Percentiles rank a stretch among this genome's conserved stretches.
Conservation (phyloP, 2,329 filamentous ascomycete species). For the Scedosporium minutisporum region DNA sequence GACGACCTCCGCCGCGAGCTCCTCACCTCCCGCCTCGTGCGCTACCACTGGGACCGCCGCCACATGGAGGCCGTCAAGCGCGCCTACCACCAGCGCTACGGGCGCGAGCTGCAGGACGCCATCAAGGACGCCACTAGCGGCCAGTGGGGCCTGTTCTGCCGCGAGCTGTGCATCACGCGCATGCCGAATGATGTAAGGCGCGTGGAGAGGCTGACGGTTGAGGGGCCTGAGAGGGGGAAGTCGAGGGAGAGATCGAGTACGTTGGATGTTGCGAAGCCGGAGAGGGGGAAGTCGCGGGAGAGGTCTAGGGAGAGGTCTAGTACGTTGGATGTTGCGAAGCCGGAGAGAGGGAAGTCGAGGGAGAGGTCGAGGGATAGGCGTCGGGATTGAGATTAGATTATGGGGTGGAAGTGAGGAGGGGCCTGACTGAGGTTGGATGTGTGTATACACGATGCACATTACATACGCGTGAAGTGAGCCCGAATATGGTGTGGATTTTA, state of each 20-base stretch:
- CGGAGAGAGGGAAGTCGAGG: too few relatives aligned
- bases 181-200: constrained; percentile 50
- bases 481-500: too few relatives aligned
- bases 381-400: background rate
- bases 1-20: constrained; percentile 72
- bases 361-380: background rate
- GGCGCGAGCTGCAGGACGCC: constrained; percentile 62
- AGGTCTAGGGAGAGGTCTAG: background rate
- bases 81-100: constrained; percentile 73
- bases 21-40: constrained; percentile 76
- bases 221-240: background rate
- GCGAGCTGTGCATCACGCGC: constrained; percentile 55
- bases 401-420: too few relatives aligned
- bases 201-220: constrained; percentile 30
- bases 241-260: background rate
- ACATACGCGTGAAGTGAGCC: too few relatives aligned
- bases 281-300: constrained; percentile 1
- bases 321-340: too few relatives aligned
- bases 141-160: constrained; percentile 69
- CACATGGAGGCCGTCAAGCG: constrained; percentile 73
- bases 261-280: background rate
- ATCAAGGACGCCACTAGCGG: constrained; percentile 67
- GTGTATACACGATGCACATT: too few relatives aligned
- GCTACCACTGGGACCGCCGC: constrained; percentile 82
- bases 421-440: too few relatives aligned